These are phyloP conservation scores for Phytopythium mirpurense DNA, from an alignment of 352 stramenopile genomes.

Conservation along the genomic window DNA sequence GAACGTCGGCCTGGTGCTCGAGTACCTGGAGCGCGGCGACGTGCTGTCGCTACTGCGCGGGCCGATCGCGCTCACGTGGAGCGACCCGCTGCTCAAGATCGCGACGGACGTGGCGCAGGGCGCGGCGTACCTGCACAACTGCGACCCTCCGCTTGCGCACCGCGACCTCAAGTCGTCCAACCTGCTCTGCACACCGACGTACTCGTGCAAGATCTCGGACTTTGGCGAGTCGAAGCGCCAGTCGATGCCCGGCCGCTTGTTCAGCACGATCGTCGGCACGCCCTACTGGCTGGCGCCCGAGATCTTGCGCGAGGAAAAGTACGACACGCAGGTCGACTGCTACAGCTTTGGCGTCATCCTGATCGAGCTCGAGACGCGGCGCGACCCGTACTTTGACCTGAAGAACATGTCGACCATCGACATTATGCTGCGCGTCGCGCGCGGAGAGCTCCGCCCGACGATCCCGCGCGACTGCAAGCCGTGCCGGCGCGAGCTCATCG, in stretches of 20 bases:
- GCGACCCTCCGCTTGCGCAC: constrained; percentile 70
- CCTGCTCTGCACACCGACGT: constrained; percentile 64
- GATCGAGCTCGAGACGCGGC: constrained; percentile 73
- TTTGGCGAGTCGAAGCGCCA: constrained; percentile 76
- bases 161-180: constrained; percentile 83
- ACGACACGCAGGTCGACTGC: constrained; percentile 80
- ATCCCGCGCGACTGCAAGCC: constrained; percentile 59
- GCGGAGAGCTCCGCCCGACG: constrained; percentile 48
- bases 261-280: constrained; percentile 77
- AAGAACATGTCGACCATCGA: constrained; percentile 66
- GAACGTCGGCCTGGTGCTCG: constrained; percentile 71
- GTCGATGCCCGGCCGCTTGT: constrained; percentile 30
- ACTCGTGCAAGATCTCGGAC: constrained; percentile 79
- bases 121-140: constrained; percentile 79
- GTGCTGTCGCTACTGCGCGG: constrained; percentile 58
- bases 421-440: constrained; percentile 76
- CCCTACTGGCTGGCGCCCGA: constrained; percentile 85
- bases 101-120: constrained; percentile 78
- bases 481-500: constrained; percentile 59
- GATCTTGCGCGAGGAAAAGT: constrained; percentile 76
- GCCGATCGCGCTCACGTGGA: constrained; percentile 64
- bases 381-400: constrained; percentile 66
- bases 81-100: constrained; percentile 74
- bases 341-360: constrained; percentile 88
- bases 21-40: constrained; percentile 74